Conservation (phyloP, 2,329 filamentous ascomycete genomes). For the Colletotrichum shisoi region DNA sequence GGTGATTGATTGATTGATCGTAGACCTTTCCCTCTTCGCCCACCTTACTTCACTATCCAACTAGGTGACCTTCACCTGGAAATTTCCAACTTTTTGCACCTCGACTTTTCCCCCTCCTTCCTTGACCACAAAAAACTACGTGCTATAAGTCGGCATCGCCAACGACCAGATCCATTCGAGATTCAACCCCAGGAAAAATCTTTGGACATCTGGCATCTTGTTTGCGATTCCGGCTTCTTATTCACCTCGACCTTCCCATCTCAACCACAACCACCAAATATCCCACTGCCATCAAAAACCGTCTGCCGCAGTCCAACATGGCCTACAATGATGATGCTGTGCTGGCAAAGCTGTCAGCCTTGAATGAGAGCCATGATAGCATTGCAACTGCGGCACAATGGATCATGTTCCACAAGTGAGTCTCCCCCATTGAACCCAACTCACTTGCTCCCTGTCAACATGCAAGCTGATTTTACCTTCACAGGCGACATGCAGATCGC, state of each 20-base stretch:
- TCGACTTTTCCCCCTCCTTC: not conserved
- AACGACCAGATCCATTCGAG: not conserved
- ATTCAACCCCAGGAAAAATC: slow-evolving; percentile 1
- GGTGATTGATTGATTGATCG: slow-evolving; percentile 35
- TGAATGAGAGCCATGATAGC: slow-evolving; percentile 97
- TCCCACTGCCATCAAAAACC: not conserved
- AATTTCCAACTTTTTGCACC: slow-evolving; percentile 6
- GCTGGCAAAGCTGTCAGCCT: slow-evolving; percentile 88
- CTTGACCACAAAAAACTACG: slow-evolving; percentile 9
- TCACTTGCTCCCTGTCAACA: slow-evolving; percentile 18
- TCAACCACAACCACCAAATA: slow-evolving; percentile 1
- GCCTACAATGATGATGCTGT: slow-evolving; percentile 96
- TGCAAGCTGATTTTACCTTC: slow-evolving; percentile 27
- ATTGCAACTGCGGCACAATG: slow-evolving; percentile 97
- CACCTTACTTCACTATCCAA: not conserved
- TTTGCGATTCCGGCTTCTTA: slow-evolving; percentile 7
- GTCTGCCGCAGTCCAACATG: slow-evolving; percentile 61
- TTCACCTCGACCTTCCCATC: slow-evolving; percentile 1
- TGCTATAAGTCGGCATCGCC: slow-evolving; percentile 21
- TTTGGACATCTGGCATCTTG: not conserved
- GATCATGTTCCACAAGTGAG: slow-evolving; percentile 90
- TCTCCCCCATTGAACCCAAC: not conserved
- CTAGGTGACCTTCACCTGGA: slow-evolving; percentile 12
- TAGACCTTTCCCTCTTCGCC: slow-evolving; percentile 23
- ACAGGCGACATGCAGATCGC: slow-evolving; percentile 86